These are phyloP conservation scores for Schizophyllum amplum DNA, from an alignment of 1,284 basidiomycete species.

Conservation along the genomic window DNA sequence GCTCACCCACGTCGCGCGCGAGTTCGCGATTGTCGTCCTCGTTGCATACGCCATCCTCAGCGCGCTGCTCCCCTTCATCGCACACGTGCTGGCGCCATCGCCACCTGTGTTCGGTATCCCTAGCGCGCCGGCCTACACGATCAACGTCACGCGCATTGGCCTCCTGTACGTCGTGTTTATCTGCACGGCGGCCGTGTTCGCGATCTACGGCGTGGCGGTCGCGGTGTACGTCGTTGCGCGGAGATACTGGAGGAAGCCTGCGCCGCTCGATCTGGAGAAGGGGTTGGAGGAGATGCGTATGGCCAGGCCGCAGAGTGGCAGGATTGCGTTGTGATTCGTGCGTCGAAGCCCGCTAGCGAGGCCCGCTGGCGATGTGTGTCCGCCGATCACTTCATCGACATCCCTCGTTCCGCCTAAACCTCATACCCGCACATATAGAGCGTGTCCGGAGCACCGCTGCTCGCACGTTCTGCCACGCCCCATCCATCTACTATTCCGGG, in stretches of 20 bases:
- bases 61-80: not conserved
- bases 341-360: too few species aligned
- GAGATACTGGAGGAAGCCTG: not conserved
- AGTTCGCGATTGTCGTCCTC: not conserved
- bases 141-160: not conserved
- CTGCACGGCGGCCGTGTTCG: not conserved
- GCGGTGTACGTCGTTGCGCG: not conserved
- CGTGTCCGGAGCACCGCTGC: too few species aligned
- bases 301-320: not conserved
- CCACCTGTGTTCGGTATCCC: not conserved
- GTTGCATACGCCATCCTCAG: not conserved
- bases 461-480: too few species aligned
- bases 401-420: too few species aligned
- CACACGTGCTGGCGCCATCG: not conserved
- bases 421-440: too few species aligned
- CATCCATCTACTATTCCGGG: too few species aligned
- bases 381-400: too few species aligned
- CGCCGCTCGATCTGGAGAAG: not conserved
- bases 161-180: not conserved
- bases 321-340: not conserved
- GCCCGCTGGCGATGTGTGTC: too few species aligned
- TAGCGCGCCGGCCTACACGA: too few species aligned
- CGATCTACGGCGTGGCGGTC: not conserved
- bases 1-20: not conserved
- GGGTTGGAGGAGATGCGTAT: not conserved